Evolutionary conservation across 305 asterid genomes (phyloP).

Genomic region (Nicotiana rustica): DNA sequence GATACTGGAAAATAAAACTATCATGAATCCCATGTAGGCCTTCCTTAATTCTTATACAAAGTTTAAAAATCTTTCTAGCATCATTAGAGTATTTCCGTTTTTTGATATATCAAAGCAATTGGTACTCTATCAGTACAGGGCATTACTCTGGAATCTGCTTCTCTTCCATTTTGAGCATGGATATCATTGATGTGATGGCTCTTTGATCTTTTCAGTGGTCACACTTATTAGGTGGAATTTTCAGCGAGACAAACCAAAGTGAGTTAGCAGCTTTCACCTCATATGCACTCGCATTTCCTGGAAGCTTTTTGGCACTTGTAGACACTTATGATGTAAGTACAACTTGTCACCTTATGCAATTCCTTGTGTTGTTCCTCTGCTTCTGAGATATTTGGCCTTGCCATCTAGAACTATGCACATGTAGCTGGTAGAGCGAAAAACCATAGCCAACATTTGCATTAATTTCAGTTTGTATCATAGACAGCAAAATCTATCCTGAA

Average conservation of each 20-base stretch:
- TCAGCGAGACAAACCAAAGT: slow-evolving; percentile 91
- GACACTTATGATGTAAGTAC: slow-evolving; percentile 94
- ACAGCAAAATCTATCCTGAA: not conserved
- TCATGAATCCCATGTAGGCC: slow-evolving; percentile 1
- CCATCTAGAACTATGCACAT: not conserved
- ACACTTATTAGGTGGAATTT: slow-evolving; percentile 62
- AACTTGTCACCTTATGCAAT: slow-evolving; percentile 28
- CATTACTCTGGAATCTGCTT: slow-evolving; percentile 9
- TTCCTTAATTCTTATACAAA: not conserved
- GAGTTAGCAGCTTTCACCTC: slow-evolving; percentile 86
- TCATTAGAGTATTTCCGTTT: slow-evolving; percentile 10
- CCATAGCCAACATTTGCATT: not conserved
- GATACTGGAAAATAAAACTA: not conserved
- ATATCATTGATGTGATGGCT: slow-evolving; percentile 35
- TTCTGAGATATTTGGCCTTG: slow-evolving; percentile 15
- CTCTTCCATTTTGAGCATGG: slow-evolving; percentile 25
- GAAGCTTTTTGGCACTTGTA: slow-evolving; percentile 83
- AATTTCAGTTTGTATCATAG: not conserved
- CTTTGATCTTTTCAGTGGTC: slow-evolving; percentile 69
- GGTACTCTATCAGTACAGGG: not conserved
- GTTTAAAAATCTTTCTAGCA: not conserved
- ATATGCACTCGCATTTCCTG: slow-evolving; percentile 92
- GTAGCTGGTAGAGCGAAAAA: slow-evolving; percentile 9
- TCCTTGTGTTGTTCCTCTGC: slow-evolving; percentile 34
- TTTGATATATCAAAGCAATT: not conserved